phyloP scores from a whole-genome alignment of 2,329 filamentous ascomycete species.

The Aspergillus carbonarius region DNA sequence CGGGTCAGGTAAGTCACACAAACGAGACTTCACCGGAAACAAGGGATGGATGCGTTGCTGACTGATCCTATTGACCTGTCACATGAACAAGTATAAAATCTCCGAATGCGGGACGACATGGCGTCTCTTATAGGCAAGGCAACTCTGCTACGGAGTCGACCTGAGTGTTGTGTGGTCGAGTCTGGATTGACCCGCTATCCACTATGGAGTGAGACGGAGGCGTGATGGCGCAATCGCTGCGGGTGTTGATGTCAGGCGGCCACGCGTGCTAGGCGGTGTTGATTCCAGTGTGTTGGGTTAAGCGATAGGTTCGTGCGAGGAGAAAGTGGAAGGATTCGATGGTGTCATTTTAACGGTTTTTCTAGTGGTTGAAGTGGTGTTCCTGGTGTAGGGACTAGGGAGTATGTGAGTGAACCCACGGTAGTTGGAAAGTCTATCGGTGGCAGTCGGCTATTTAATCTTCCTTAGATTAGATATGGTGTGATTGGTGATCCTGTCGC shows the following conservation, averaged over 20 bases:
- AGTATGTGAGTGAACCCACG: neutral
- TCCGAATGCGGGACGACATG: neutral
- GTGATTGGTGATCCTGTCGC: neutral
- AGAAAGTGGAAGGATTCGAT: neutral
- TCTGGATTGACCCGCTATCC: neutral
- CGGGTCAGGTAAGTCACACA: too few species aligned
- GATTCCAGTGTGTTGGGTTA: neutral
- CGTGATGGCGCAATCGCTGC: conserved; percentile 27
- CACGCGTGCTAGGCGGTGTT: neutral
- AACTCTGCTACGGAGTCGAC: neutral
- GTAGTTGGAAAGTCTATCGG: neutral
- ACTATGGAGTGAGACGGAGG: conserved; percentile 4
- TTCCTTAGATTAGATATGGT: neutral
- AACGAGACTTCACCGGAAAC: too few species aligned
- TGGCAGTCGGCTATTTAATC: neutral
- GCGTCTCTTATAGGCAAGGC: neutral
- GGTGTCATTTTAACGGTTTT: neutral
- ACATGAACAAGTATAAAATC: neutral
- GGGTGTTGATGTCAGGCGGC: neutral
- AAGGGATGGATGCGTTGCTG: too few species aligned
- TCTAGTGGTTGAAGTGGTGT: neutral
- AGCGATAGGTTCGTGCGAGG: neutral
- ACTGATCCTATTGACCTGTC: neutral
- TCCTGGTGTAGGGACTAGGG: neutral
- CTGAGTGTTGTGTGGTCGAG: neutral